Evolutionary conservation across 352 stramenopile genomes (phyloP), one percentile per base, ranked within the genome.

Genomic region (Detonula confervacea): DNA sequence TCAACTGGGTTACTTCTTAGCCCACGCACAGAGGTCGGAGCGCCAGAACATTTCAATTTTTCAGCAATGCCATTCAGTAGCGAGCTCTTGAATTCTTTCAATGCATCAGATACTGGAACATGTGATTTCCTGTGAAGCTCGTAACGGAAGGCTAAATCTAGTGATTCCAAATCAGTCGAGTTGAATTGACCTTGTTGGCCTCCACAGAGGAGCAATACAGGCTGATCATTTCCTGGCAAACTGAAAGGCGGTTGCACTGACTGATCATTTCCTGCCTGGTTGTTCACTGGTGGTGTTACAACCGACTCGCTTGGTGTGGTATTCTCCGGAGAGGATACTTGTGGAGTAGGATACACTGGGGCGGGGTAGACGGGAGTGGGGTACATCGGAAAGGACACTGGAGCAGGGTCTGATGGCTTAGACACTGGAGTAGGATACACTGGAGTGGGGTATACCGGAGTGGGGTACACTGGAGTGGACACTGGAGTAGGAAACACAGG

Each of bases 81-180:
- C 0, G 66, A 49, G 22, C 42, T 55, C 59, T 77, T 83, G 2
- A 77, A 44, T 54, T 72, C 61, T 46, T 42, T 18, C 9, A 83
- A 70, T 22, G 60, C 66, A 54, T 39, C 52, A 18, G 25, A 33
- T 57, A 55, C 29, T 30, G 67, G 44, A 8, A 67, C 46, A 5
- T 33, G 35, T 20, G 60, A 22, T 25, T 56, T 14, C 37, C 74
- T 62, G 44, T 83, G 74, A 2, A 83, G 30, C 27, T 83, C 74
- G 52, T 83, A 83, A 16, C 29, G 51, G 54, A 71, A 83, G 8
- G 39, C 57, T 25, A 83, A 33, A 27, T 64, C 44, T 16, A 77
- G 25, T 24, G 60, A 33, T 27, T 77, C 56, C 44, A 52, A 33
- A 22, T 77, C 37, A 22, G 49, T 44, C 55, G 55, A 24, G 27